Percentiles rank a stretch among this genome's conserved stretches.
These are phyloP conservation scores for Gamsiella multidivaricata DNA, from an alignment of 192 early-diverging fungal genomes.

Conservation along the genomic window DNA sequence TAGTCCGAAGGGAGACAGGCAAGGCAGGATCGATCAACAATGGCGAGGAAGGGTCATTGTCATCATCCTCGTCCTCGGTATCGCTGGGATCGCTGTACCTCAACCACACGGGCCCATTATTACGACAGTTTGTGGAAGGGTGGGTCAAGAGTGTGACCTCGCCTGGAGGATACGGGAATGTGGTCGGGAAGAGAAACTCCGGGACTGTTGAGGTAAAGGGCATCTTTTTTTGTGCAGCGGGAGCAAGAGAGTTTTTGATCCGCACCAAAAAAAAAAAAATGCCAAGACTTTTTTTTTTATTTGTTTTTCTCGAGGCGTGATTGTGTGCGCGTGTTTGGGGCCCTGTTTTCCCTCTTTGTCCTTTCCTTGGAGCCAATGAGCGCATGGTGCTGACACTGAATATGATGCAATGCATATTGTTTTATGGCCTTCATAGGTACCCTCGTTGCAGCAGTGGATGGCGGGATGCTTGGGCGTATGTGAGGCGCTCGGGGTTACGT, in stretches of 20 bases:
- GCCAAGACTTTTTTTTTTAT: conserved; percentile 30
- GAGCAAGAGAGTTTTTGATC: conserved; percentile 17
- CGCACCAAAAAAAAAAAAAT: conserved; percentile 16
- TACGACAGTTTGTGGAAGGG: conserved; percentile 29
- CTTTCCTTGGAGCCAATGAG: conserved; percentile 1
- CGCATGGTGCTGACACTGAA: neutral
- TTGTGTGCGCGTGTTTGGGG: too few relatives aligned
- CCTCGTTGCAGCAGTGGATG: conserved; percentile 37
- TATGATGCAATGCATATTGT: neutral
- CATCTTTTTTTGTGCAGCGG: neutral
- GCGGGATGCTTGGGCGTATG: conserved; percentile 37
- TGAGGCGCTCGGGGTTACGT: conserved; percentile 25
- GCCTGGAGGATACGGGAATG: conserved; percentile 39
- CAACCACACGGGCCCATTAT: conserved; percentile 25
- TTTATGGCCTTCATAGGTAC: conserved; percentile 7
- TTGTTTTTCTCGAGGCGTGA: neutral
- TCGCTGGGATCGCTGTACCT: conserved; percentile 22
- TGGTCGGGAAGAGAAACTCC: conserved; percentile 27
- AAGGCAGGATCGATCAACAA: neutral
- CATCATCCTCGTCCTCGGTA: neutral
- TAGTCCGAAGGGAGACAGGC: neutral
- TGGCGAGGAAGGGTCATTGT: neutral
- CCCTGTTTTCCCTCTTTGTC: neutral
- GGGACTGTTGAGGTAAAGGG: conserved; percentile 29
- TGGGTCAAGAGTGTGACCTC: conserved; percentile 23